Conservation (phyloP, 257 asterid genomes). For the Penstemon eatonii region DNA sequence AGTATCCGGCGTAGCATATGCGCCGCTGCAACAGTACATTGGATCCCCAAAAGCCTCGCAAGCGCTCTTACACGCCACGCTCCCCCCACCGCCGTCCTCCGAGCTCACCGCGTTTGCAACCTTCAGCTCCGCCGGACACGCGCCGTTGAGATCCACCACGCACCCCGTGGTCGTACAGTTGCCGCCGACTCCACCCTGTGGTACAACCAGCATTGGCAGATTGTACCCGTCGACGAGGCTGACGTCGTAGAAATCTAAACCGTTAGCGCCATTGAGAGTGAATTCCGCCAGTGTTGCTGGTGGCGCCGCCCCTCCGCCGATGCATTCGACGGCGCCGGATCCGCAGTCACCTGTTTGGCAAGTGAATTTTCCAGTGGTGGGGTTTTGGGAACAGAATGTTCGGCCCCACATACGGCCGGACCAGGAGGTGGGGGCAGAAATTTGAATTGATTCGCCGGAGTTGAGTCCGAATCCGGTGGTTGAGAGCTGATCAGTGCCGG, state of each 20-base stretch:
- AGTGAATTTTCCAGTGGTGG: slow-evolving; percentile 49
- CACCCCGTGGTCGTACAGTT: slow-evolving; percentile 71
- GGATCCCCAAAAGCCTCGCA: slow-evolving; percentile 64
- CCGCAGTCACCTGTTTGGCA: slow-evolving; percentile 76
- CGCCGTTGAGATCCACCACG: slow-evolving; percentile 52
- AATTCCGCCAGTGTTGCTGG: slow-evolving; percentile 79
- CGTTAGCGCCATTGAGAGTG: slow-evolving; percentile 69
- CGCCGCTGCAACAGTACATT: slow-evolving; percentile 66
- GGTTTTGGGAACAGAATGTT: slow-evolving; percentile 48
- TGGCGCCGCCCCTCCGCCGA: slow-evolving; percentile 58
- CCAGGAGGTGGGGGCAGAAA: slow-evolving; percentile 58
- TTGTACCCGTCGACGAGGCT: slow-evolving; percentile 86
- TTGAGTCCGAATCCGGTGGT: slow-evolving; percentile 57
- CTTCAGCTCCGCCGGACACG: slow-evolving; percentile 64
- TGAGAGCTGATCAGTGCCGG: slow-evolving; percentile 53
- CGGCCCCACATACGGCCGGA: slow-evolving; percentile 81
- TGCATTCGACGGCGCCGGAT: slow-evolving; percentile 58
- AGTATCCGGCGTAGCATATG: slow-evolving; percentile 48
- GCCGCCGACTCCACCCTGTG: slow-evolving; percentile 54
- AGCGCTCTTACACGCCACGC: slow-evolving; percentile 55
- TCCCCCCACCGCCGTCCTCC: slow-evolving; percentile 16
- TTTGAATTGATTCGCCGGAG: slow-evolving; percentile 43
- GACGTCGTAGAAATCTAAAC: slow-evolving; percentile 73
- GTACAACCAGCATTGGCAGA: slow-evolving; percentile 67
- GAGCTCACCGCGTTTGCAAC: slow-evolving; percentile 28